phyloP scores from a whole-genome alignment of 306 rosid species.

The Styphnolobium japonicum region DNA sequence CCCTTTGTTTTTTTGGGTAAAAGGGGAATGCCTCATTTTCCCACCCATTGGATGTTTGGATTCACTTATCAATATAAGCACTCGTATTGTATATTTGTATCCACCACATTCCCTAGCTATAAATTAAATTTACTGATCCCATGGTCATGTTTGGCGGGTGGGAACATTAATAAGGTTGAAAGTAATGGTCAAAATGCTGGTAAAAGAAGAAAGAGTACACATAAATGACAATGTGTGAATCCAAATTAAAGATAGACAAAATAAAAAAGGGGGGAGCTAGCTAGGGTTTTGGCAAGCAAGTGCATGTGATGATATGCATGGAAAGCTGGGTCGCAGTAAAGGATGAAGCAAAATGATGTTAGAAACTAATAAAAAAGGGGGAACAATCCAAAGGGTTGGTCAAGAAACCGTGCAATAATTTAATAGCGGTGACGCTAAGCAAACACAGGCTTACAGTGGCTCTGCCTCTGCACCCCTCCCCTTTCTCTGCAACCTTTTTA shows the following conservation, averaged over 20 bases:
- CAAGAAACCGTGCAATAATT: constrained; percentile 56
- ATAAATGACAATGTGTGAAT: not conserved
- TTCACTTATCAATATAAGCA: not conserved
- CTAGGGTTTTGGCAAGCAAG: constrained; percentile 39
- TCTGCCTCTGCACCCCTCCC: constrained; percentile 17
- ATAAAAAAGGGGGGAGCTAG: not conserved
- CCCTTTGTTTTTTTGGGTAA: not conserved
- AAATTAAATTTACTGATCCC: not conserved
- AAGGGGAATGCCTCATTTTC: not conserved
- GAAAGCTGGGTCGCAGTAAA: constrained; percentile 60
- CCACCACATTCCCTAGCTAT: not conserved
- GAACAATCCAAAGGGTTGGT: constrained; percentile 61
- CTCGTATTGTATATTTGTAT: not conserved
- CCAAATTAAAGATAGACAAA: not conserved
- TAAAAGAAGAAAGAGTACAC: not conserved
- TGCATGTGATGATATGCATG: constrained; percentile 80
- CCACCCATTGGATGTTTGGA: not conserved
- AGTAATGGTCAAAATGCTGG: not conserved
- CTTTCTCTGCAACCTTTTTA: constrained; percentile 30
- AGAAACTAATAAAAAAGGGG: constrained; percentile 17
- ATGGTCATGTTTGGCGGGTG: constrained; percentile 2
- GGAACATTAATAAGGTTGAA: not conserved
- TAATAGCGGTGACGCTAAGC: constrained; percentile 58
- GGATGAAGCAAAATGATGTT: constrained; percentile 37
- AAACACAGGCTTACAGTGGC: constrained; percentile 49